Conservation (phyloP, 345 rosid species). For the Sisymbrium altissimum region DNA sequence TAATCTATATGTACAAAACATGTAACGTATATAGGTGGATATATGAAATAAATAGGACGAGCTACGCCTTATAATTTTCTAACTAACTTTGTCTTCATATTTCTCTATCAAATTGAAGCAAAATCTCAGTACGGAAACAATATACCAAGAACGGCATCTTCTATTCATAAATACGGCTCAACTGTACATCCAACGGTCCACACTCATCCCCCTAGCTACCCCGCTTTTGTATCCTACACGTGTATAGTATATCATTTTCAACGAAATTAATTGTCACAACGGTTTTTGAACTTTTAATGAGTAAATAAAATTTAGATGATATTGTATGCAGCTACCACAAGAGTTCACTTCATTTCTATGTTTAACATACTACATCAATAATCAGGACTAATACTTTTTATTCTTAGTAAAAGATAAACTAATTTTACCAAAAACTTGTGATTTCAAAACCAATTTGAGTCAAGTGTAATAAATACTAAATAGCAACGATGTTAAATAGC, state of each 20-base stretch:
- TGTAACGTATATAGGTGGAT: slow-evolving; percentile 6
- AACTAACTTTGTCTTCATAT: slow-evolving; percentile 22
- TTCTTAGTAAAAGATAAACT: too few relatives aligned
- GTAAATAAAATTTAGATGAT: neutral
- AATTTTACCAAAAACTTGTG: neutral
- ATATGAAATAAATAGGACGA: slow-evolving; percentile 10
- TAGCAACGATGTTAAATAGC: neutral
- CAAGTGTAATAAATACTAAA: neutral
- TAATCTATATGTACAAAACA: neutral
- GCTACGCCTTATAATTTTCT: slow-evolving; percentile 1
- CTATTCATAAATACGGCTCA: slow-evolving; percentile 19
- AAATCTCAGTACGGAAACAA: slow-evolving; percentile 12
- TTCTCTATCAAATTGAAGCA: slow-evolving; percentile 27
- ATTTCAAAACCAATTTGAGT: neutral
- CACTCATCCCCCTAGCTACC: neutral
- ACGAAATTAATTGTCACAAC: slow-evolving; percentile 8
- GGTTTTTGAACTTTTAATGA: neutral
- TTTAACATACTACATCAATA: too few relatives aligned
- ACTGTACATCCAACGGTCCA: slow-evolving; percentile 29
- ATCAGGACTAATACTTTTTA: too few relatives aligned
- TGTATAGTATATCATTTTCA: slow-evolving; percentile 4
- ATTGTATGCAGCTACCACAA: slow-evolving; percentile 1
- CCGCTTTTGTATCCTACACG: slow-evolving; percentile 13
- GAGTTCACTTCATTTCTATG: slow-evolving; percentile 3
- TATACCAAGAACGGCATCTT: slow-evolving; percentile 20